Conservation (phyloP, 2,329 filamentous ascomycete species). For the Colletotrichum lentis region DNA sequence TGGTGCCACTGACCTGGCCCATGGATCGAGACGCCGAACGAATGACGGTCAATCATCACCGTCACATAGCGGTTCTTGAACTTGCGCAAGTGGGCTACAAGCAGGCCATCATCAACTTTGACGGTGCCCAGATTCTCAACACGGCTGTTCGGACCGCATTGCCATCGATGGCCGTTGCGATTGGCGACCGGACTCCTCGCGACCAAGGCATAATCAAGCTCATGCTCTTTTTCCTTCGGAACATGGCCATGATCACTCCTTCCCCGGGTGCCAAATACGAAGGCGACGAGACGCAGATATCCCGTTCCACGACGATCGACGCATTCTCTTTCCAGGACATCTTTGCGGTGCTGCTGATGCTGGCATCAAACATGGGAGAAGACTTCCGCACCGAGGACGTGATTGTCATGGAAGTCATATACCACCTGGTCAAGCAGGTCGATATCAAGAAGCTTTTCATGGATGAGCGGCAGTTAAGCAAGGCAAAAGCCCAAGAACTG, state of each 20-base stretch:
- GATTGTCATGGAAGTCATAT: conserved; percentile 88
- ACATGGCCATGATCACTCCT: conserved; percentile 84
- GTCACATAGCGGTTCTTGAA: conserved; percentile 88
- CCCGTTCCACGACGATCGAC: conserved; percentile 85
- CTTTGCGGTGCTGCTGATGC: conserved; percentile 81
- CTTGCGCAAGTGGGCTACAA: conserved; percentile 92
- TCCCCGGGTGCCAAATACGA: conserved; percentile 77
- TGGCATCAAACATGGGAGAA: conserved; percentile 92
- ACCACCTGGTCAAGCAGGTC: conserved; percentile 90
- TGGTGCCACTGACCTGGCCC: conserved; percentile 95
- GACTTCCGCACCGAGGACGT: conserved; percentile 92
- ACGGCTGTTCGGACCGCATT: conserved; percentile 82
- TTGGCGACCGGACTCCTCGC: conserved; percentile 76
- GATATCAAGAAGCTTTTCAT: conserved; percentile 86
- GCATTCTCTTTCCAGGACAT: conserved; percentile 92
- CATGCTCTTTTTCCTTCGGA: conserved; percentile 86
- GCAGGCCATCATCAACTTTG: conserved; percentile 83
- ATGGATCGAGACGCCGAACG: conserved; percentile 79
- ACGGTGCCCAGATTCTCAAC: conserved; percentile 78
- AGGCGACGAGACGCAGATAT: conserved; percentile 89
- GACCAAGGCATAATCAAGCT: conserved; percentile 95
- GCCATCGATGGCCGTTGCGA: conserved; percentile 82
- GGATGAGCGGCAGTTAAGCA: conserved; percentile 75
- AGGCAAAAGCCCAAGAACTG: conserved; percentile 76
- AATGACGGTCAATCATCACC: conserved; percentile 92